Base-by-base conservation (phyloP, 2,329 filamentous ascomycete species). In the Dothistroma pini region DNA sequence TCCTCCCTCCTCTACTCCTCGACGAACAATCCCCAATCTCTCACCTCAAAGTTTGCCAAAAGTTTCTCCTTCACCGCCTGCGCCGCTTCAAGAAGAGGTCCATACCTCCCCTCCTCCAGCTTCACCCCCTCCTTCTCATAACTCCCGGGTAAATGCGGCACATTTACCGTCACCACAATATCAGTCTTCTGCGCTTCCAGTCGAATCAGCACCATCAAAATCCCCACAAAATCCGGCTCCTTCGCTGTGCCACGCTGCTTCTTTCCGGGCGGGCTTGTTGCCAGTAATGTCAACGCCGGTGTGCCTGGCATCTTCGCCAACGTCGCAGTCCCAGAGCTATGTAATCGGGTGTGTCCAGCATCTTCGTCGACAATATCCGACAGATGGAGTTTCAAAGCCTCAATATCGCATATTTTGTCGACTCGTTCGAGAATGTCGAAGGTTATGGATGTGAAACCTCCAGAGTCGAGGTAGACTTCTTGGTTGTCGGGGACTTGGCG, bases 371-470 rank as follows among this genome's bases (percentile, higher is more conserved):
- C 74, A 21, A 83, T 73, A 62, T 84, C 81, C 2, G 72, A 67
- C 54, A 84, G 76, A 67, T 84, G 82, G 66, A 76, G 78, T 64
- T 80, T 75, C 60, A 80, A 66, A 19, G 91, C 91, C 54, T 83
- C 84, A 50, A 83, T 84, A 59, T 89, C 88, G 69, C 93, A 86
- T 38, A 84, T 84, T 70, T 86, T 83, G 19, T 85, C 80, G 22
- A 96, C 88, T 59, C 90, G 89, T 79, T 97, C 89, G 58, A 90
- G 89, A 71, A 97, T 91, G 71, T 97, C 93, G 75, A 97, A 84
- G 69, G 96, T 93, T 74, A 96, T 87, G 77, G 85, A 92, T 2
- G 90, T 91, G 75, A 93, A 93, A 54, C 91, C 92, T 64, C 89
- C 83, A 66, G 85, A 83, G 74, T 96, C 91, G 71, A 97, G 88